A percentile compares a stretch with the other conserved stretches of the same genome.
Conservation (phyloP, 208 protist genomes). For the Wallacemonas collosoma region DNA sequence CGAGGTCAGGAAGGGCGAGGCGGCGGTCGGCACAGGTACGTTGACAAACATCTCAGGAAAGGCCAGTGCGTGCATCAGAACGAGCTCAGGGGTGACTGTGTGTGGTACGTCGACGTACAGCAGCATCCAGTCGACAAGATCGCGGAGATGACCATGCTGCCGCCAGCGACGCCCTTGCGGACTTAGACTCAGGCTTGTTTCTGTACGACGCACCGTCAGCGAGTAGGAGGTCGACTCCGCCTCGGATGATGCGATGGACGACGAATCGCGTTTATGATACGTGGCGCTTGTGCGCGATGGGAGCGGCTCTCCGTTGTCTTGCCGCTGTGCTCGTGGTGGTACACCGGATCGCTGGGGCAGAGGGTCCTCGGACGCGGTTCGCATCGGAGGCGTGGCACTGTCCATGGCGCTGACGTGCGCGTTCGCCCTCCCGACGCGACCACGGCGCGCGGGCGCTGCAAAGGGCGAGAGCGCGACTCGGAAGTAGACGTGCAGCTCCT, state of each 20-base stretch:
- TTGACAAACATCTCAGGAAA: slow-evolving; percentile 13
- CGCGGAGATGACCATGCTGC: neutral
- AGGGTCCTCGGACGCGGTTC: neutral
- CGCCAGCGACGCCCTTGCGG: slow-evolving; percentile 10
- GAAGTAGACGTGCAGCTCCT: slow-evolving; percentile 21
- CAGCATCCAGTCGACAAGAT: slow-evolving; percentile 8
- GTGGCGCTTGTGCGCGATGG: too few relatives aligned
- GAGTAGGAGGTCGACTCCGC: neutral
- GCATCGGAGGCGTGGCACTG: too few relatives aligned
- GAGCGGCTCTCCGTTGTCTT: too few relatives aligned
- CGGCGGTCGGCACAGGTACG: neutral
- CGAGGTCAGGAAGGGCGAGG: slow-evolving; percentile 6
- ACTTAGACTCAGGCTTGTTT: neutral
- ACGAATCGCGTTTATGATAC: neutral
- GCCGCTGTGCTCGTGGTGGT: too few relatives aligned
- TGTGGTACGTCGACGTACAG: slow-evolving; percentile 9
- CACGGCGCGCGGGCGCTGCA: neutral
- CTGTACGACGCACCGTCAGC: neutral
- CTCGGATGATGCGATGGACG: neutral
- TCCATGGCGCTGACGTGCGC: neutral
- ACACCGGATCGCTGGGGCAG: neutral
- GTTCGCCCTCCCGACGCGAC: neutral
- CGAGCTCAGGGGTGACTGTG: neutral
- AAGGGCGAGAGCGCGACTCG: slow-evolving; percentile 5
- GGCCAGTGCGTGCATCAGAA: neutral